phyloP scores from a whole-genome alignment of 2,329 filamentous ascomycete species.

The Ascochyta rabiei region DNA sequence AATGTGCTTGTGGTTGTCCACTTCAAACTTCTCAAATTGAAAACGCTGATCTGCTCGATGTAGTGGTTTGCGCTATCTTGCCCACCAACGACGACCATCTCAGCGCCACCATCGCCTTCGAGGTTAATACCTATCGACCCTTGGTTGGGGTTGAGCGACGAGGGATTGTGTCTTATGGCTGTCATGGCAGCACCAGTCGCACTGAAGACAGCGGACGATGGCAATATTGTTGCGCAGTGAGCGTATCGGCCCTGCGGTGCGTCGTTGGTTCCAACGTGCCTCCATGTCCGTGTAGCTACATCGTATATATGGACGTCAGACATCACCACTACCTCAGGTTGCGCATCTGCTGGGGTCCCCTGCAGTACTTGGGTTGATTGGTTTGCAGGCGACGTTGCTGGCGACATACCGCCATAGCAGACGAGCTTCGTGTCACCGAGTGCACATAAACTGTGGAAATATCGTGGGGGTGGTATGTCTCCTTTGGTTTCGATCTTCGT shows the following conservation, averaged over 20 bases:
- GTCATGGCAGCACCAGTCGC: conserved; percentile 83
- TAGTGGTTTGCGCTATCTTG: conserved; percentile 99
- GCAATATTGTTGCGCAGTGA: conserved; percentile 91
- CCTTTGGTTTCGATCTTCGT: conserved; percentile 83
- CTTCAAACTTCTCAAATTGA: conserved; percentile 91
- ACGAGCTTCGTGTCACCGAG: conserved; percentile 95
- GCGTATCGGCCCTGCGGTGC: conserved; percentile 93
- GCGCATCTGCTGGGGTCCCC: conserved; percentile 61
- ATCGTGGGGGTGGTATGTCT: conserved; percentile 86
- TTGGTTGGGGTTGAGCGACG: conserved; percentile 81
- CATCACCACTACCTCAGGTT: conserved; percentile 93
- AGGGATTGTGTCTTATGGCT: conserved; percentile 87
- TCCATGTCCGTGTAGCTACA: conserved; percentile 81
- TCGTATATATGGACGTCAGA: conserved; percentile 98
- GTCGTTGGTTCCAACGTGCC: conserved; percentile 78
- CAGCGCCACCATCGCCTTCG: conserved; percentile 88
- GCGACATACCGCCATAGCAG: conserved; percentile 98
- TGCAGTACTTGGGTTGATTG: conserved; percentile 46
- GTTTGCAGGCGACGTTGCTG: conserved; percentile 59
- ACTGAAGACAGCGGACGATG: conserved; percentile 84
- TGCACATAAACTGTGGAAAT: conserved; percentile 95
- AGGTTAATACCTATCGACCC: conserved; percentile 86
- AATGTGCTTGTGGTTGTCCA: conserved; percentile 91
- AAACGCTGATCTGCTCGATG: conserved; percentile 98
- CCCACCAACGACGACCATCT: conserved; percentile 96